phyloP scores from a whole-genome alignment of 208 protist species.

The Leishmania lainsoni region DNA sequence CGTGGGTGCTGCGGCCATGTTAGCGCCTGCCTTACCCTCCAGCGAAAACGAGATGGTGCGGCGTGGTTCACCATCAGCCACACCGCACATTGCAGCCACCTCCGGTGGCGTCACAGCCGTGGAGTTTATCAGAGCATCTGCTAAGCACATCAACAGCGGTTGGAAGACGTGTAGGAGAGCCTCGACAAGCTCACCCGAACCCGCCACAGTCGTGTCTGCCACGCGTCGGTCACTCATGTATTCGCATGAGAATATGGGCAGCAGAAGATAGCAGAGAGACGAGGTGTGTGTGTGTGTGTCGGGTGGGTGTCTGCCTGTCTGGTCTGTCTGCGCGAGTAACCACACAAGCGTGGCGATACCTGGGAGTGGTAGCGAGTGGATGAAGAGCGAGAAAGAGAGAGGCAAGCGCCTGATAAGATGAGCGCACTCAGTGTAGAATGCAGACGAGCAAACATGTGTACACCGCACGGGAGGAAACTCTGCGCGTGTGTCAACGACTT shows the following conservation, averaged over 20 bases:
- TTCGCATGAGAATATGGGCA: neutral
- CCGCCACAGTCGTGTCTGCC: neutral
- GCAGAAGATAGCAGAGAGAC: neutral
- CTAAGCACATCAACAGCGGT: constrained; percentile 18
- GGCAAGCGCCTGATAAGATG: neutral
- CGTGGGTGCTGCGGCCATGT: neutral
- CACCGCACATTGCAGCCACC: neutral
- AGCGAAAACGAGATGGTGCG: neutral
- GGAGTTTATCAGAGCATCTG: constrained; percentile 7
- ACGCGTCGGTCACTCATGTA: neutral
- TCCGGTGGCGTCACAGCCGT: neutral
- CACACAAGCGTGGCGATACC: neutral
- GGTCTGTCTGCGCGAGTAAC: neutral
- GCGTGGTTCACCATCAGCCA: neutral
- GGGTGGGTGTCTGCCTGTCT: neutral
- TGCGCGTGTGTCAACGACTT: neutral
- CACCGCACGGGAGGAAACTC: neutral
- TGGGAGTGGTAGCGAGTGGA: neutral
- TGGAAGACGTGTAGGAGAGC: constrained; percentile 29
- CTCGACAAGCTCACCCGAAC: constrained; percentile 2
- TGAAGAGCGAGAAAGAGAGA: neutral
- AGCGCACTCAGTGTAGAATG: neutral
- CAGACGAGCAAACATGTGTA: neutral
- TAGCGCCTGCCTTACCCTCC: neutral
- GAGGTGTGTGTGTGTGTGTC: neutral